Base-by-base conservation (phyloP, 2,329 filamentous ascomycete genomes). In the Rhinocladiella similis region DNA sequence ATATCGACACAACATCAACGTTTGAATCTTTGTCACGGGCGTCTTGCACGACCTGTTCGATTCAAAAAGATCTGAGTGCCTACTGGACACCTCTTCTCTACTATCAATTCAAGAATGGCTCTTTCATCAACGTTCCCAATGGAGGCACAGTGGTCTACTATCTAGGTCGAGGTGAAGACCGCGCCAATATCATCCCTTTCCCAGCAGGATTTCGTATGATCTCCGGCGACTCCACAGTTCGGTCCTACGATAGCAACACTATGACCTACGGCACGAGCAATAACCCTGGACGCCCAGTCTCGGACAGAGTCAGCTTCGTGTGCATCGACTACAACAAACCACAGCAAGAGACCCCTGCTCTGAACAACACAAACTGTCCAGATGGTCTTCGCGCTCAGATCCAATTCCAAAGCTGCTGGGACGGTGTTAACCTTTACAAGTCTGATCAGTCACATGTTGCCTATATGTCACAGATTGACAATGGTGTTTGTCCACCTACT, bases 361-460 rank as follows among this genome's bases (percentile, higher is more conserved):
- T 75, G 0, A 94, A 83, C 68, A 79, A 95, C 33, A 60, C 57
- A 5, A 91, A 94, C 75, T 97, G 93, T 75, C 74, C 75, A 14
- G 81, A 95, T 66, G 93, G 93, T 56, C 69, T 95, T 45, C 87
- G 91, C 47, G 77, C 93, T 39, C 91, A 96, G 73, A 74, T 94
- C 57, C 89, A 90, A 81, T 95, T 96, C 75, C 90, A 90, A 0
- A 90, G 87, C 1, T 96, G 91, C 82, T 94, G 90, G 88, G 89
- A 93, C 65, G 89, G 90, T 47, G 80, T 83, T 65, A 80, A 86
- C 58, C 61, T 75, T 7, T 80, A 82, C 63, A 75, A 78, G 1
- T n/a, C 63, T 0, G 76, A 85, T 66, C 80, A 85, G 72, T 79
- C 76, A 29, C 83, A 96, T 69, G 82, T 96, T 60, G 88, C 87